Percentiles rank a stretch among this genome's conserved stretches.
phyloP scores from a whole-genome alignment of 176 grass and related monocot genomes.

The Paspalum vaginatum region DNA sequence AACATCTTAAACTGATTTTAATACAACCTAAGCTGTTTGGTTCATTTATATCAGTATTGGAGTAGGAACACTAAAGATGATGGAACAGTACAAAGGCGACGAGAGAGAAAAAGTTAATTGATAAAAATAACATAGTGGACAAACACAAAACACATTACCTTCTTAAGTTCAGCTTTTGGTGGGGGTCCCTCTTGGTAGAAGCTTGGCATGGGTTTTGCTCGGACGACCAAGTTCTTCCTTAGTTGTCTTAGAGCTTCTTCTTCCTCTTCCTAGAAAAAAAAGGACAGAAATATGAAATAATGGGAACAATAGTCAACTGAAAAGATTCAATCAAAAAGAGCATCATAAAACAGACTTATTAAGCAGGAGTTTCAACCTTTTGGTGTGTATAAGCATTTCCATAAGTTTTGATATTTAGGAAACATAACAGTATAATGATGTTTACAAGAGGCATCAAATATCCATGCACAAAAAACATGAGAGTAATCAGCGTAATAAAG shows the following conservation, averaged over 20 bases:
- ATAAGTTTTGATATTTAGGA: neutral
- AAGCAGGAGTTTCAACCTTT: neutral
- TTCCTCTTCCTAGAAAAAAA: constrained; percentile 83
- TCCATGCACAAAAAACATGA: neutral
- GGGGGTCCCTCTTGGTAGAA: constrained; percentile 92
- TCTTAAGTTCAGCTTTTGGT: constrained; percentile 86
- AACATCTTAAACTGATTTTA: neutral
- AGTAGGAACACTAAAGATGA: neutral
- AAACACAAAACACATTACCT: constrained; percentile 53
- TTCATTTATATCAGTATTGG: constrained; percentile 10
- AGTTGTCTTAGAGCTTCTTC: constrained; percentile 83
- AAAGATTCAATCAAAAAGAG: constrained; percentile 10
- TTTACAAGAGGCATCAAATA: constrained; percentile 13
- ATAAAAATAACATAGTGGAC: neutral
- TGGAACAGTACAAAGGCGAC: neutral
- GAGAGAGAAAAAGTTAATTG: neutral
- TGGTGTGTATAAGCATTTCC: neutral
- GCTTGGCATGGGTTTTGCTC: constrained; percentile 90
- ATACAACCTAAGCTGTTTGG: neutral
- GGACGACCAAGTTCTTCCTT: constrained; percentile 86
- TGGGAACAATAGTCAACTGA: constrained; percentile 14
- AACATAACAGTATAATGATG: no score
- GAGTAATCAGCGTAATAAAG: neutral
- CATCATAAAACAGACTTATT: constrained; percentile 17
- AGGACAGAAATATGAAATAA: constrained; percentile 17